phyloP scores from a whole-genome alignment of 177 flowering plant species.

The Vitis hybrid region DNA sequence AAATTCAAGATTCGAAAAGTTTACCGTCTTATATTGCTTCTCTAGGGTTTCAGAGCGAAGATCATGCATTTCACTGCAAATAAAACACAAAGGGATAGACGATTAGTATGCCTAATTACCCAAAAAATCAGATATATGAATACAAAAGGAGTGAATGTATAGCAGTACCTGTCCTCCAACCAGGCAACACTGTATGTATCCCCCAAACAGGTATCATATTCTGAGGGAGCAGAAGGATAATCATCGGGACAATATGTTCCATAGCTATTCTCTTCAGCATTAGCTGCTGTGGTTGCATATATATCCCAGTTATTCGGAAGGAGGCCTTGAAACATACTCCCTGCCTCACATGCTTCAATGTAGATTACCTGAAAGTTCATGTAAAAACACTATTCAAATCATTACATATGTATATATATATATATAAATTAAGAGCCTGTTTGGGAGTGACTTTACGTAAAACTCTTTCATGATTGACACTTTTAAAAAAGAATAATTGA shows the following conservation, averaged over 20 bases:
- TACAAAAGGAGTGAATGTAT: not conserved
- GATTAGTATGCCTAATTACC: not conserved
- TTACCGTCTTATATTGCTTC: conserved; percentile 31
- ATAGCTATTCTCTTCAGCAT: conserved; percentile 62
- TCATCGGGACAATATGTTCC: conserved; percentile 62
- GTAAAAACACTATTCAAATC: too few species aligned
- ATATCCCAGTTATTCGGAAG: conserved; percentile 44
- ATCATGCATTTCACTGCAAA: conserved; percentile 31
- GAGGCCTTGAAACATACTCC: conserved; percentile 61
- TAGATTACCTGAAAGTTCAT: conserved; percentile 35
- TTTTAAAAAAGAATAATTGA: too few species aligned
- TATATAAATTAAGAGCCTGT: too few species aligned
- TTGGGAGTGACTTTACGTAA: not conserved
- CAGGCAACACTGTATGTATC: conserved; percentile 67
- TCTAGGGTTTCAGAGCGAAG: conserved; percentile 21
- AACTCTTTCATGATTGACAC: too few species aligned
- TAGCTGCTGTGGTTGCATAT: conserved; percentile 70
- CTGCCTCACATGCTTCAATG: conserved; percentile 55
- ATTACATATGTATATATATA: too few species aligned
- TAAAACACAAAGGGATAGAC: not conserved
- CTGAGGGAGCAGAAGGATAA: conserved; percentile 36
- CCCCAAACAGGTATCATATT: conserved; percentile 56
- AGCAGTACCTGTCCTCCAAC: conserved; percentile 63
- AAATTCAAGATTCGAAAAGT: too few species aligned
- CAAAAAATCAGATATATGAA: not conserved